Evolutionary conservation across 345 rosid species (phyloP), one percentile per base, ranked within the genome.

Genomic region (Abelmoschus esculentus): DNA sequence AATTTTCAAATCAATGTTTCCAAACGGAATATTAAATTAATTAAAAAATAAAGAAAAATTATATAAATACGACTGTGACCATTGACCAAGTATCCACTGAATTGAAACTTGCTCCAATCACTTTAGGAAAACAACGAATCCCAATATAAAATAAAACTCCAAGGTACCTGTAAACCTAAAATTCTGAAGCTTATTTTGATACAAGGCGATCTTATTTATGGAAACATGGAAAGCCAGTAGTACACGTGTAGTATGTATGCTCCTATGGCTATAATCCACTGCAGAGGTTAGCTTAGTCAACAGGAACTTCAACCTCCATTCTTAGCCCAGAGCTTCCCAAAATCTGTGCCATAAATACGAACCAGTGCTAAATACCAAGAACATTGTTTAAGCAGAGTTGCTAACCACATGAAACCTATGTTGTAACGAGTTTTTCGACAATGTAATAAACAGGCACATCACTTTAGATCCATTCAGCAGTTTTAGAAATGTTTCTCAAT

Each of bases 301-400:
- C 79, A 3, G 90, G 92, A 53, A 84, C 83, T 83, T 88, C 90
- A 15, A 88, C 87, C 67, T 86, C 88, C 90, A 84, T 84, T 79
- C 79, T 84, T 11, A 86, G 59, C 15, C 65, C 82, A 13, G 80
- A 75, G 72, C 56, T 78, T 72, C 83, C 84, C 26, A 86, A 79
- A 67, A 84, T 69, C 92, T 88, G 85, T 19, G 28, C 19, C 44
- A 54, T 19, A 71, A 32, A 59, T 44, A 26, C 58, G 61, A 36
- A 57, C n/a, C 47, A 14, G 10, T 9, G 29, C 12, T 12, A 58
- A 59, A 6, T 15, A 59, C 3, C 14, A 50, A 15, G n/a, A 50
- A 50, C 55, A n/a, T 50, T 50, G n/a, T 50, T 50, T 15, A 50
- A 50, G 19, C 55, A 5, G n/a, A 15, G n/a, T 47, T 5, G 55